These are phyloP conservation scores for Boechera stricta DNA, from an alignment of 345 rosid genomes.

Conservation along the genomic window DNA sequence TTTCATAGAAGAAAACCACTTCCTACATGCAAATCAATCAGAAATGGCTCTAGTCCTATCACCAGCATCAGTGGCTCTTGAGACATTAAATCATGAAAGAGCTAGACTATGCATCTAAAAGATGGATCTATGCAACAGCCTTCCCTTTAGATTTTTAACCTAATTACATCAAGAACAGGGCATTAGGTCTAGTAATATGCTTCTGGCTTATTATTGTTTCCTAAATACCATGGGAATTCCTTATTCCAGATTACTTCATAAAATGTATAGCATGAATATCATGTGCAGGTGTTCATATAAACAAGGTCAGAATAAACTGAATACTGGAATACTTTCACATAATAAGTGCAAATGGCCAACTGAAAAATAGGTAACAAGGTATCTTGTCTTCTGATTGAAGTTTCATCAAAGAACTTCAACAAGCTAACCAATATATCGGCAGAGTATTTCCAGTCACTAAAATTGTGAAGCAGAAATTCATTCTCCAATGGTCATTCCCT, in stretches of 20 bases:
- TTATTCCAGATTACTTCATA: neutral
- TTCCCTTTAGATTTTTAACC: neutral
- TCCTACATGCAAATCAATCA: constrained; percentile 11
- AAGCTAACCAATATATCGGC: neutral
- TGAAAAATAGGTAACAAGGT: constrained; percentile 4
- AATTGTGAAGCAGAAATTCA: neutral
- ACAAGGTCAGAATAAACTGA: neutral
- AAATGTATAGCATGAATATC: constrained; percentile 10
- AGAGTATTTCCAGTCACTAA: constrained; percentile 3
- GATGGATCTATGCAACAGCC: constrained; percentile 20
- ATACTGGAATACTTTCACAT: neutral
- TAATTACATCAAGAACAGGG: neutral
- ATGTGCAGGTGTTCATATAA: constrained; percentile 4
- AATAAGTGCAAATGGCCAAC: neutral
- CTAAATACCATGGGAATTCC: neutral
- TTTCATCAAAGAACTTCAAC: constrained; percentile 13
- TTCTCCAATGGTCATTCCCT: constrained; percentile 3
- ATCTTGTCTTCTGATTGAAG: neutral
- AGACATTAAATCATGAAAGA: neutral
- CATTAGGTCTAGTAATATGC: neutral
- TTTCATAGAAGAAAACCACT: neutral
- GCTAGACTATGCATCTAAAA: neutral
- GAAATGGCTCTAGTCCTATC: constrained; percentile 7
- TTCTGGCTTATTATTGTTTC: neutral
- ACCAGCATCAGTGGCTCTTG: constrained; percentile 1